Conservation (phyloP, 2,329 filamentous ascomycete species). For the Apiospora rasikravindrae region DNA sequence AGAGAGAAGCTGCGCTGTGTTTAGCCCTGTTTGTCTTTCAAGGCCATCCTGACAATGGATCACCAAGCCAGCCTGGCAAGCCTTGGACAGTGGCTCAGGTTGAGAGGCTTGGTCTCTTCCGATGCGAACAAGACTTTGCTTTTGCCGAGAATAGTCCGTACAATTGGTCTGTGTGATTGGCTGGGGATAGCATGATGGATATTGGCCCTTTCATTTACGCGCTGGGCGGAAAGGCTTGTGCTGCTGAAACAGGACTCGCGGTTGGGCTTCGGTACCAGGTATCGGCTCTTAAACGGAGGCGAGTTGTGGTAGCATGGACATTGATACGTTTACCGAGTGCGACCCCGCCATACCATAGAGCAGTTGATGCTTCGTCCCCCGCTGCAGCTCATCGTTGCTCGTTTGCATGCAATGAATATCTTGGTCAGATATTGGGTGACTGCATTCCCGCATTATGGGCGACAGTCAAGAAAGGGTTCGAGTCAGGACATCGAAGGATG, state of each 20-base stretch:
- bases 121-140: neutral
- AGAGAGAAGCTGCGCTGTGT: neutral
- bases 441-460: neutral
- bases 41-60: neutral
- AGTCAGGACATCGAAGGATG: neutral
- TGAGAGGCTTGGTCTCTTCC: neutral
- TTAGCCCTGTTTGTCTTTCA: conserved; percentile 8
- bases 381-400: neutral
- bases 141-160: neutral
- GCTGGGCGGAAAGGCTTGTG: neutral
- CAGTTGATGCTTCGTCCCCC: neutral
- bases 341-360: neutral
- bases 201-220: conserved; percentile 7
- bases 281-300: conserved; percentile 1
- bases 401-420: neutral
- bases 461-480: neutral
- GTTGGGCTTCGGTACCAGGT: neutral
- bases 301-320: neutral
- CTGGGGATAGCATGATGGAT: neutral
- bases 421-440: neutral
- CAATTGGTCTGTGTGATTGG: neutral
- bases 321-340: neutral
- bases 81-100: neutral
- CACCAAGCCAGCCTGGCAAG: neutral
- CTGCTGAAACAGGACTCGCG: neutral